Percentiles rank a stretch among this genome's conserved stretches.
Evolutionary conservation across 164 flowering plant genomes (phyloP).

Genomic region (Sedum album): DNA sequence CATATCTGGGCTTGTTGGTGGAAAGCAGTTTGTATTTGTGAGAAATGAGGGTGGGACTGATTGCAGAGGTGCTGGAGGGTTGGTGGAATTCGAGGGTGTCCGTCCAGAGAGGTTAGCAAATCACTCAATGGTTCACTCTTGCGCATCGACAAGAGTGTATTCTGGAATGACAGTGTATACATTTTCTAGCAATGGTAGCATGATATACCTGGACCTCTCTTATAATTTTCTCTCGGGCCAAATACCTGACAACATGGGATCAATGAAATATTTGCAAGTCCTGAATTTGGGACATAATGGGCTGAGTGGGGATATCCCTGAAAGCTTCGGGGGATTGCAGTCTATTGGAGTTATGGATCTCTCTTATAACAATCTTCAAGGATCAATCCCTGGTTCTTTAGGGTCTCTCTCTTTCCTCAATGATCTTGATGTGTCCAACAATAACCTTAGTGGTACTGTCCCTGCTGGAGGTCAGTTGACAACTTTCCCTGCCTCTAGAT

Average conservation of each 20-base stretch:
- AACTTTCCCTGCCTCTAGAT: constrained; percentile 69
- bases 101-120: constrained; percentile 37
- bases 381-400: constrained; percentile 53
- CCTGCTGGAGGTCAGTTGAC: constrained; percentile 77
- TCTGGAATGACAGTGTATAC: constrained; percentile 52
- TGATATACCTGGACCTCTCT: constrained; percentile 84
- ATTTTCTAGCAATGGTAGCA: constrained; percentile 49
- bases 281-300: constrained; percentile 69
- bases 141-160: constrained; percentile 67
- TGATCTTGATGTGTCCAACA: constrained; percentile 83
- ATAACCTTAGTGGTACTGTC: constrained; percentile 62
- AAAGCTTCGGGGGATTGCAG: constrained; percentile 50
- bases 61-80: constrained; percentile 81
- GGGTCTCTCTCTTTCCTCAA: constrained; percentile 60
- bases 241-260: constrained; percentile 54
- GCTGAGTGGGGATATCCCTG: constrained; percentile 56
- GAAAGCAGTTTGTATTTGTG: constrained; percentile 77
- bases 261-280: constrained; percentile 57
- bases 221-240: constrained; percentile 59
- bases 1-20: constrained; percentile 49
- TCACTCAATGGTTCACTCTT: constrained; percentile 53
- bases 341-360: constrained; percentile 60
- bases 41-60: constrained; percentile 79
- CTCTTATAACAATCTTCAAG: constrained; percentile 64
- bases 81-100: constrained; percentile 72